Evolutionary conservation across 1,284 basidiomycete genomes (phyloP).

Genomic region (Boletus mariae): DNA sequence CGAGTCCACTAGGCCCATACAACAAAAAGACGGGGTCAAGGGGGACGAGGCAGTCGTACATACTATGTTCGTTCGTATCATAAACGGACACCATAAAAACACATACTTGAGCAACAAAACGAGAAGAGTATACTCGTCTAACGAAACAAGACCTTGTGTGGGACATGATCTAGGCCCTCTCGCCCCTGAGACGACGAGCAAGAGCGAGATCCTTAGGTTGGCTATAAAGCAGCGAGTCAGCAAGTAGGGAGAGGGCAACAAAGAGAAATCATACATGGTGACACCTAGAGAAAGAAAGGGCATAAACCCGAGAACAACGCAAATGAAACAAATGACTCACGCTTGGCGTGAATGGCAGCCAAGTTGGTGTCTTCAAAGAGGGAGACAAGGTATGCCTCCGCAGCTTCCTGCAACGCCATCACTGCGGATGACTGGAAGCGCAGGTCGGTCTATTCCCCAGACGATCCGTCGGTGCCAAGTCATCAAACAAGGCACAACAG

Average conservation of each 20-base stretch:
- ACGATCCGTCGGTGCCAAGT: slow-evolving; percentile 5
- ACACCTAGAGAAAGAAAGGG: slow-evolving; percentile 42
- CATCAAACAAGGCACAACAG: slow-evolving; percentile 4
- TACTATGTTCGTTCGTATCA: slow-evolving; percentile 30
- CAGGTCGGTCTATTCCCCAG: slow-evolving; percentile 66
- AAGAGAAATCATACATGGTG: slow-evolving; percentile 54
- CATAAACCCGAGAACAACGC: slow-evolving; percentile 3
- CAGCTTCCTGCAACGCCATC: slow-evolving; percentile 93
- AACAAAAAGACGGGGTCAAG: slow-evolving; percentile 7
- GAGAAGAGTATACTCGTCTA: slow-evolving; percentile 3
- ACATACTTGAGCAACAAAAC: slow-evolving; percentile 15
- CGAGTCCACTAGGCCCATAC: slow-evolving; percentile 2
- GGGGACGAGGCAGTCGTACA: slow-evolving; percentile 22
- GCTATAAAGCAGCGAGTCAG: slow-evolving; percentile 35
- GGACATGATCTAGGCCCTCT: slow-evolving; percentile 63
- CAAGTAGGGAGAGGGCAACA: background rate
- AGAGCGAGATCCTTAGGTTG: slow-evolving; percentile 87
- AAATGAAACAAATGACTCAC: slow-evolving; percentile 34
- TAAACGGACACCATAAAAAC: slow-evolving; percentile 17
- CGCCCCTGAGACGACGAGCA: slow-evolving; percentile 85
- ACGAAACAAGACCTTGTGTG: background rate
- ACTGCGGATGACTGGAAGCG: slow-evolving; percentile 98
- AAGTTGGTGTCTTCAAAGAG: slow-evolving; percentile 93
- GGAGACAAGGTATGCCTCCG: slow-evolving; percentile 96
- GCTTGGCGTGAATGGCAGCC: slow-evolving; percentile 92